These are phyloP conservation scores for Plasmodium malariae DNA, from an alignment of 169 alveolate species.

Conservation along the genomic window DNA sequence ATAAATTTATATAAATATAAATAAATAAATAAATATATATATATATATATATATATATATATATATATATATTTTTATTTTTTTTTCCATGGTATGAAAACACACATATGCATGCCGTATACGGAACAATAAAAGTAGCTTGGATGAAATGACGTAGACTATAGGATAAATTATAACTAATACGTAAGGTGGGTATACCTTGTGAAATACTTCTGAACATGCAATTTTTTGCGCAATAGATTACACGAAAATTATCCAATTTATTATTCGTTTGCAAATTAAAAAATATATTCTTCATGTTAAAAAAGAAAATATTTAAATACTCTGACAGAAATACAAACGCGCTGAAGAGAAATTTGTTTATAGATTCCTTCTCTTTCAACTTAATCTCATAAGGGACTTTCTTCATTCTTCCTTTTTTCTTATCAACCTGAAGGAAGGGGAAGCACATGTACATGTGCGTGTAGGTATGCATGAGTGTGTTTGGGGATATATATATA, in stretches of 20 bases:
- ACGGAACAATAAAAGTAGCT: too few species aligned
- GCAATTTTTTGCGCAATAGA: slow-evolving; percentile 1
- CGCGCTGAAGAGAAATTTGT: slow-evolving; percentile 3
- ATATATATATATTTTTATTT: neutral
- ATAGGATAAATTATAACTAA: too few species aligned
- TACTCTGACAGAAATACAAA: slow-evolving; percentile 56
- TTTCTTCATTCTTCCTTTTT: neutral
- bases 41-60: neutral
- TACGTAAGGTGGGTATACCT: too few species aligned
- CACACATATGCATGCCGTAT: too few species aligned
- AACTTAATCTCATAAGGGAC: slow-evolving; percentile 12
- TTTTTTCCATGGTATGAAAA: neutral
- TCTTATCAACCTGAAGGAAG: slow-evolving; percentile 34
- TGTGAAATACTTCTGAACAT: neutral
- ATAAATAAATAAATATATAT: neutral
- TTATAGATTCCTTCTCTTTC: neutral
- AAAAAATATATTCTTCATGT: slow-evolving; percentile 30
- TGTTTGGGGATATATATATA: neutral
- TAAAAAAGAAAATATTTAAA: slow-evolving; percentile 43
- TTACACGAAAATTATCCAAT: slow-evolving; percentile 10
- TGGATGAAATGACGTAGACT: too few species aligned
- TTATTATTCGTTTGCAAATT: slow-evolving; percentile 11
- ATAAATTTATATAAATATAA: neutral
- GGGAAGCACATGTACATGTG: neutral
- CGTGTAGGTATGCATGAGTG: neutral